Percentiles rank a stretch among this genome's conserved stretches.
Evolutionary conservation across 1,284 basidiomycete genomes (phyloP).

Genomic region (Heterobasidion parviporum): DNA sequence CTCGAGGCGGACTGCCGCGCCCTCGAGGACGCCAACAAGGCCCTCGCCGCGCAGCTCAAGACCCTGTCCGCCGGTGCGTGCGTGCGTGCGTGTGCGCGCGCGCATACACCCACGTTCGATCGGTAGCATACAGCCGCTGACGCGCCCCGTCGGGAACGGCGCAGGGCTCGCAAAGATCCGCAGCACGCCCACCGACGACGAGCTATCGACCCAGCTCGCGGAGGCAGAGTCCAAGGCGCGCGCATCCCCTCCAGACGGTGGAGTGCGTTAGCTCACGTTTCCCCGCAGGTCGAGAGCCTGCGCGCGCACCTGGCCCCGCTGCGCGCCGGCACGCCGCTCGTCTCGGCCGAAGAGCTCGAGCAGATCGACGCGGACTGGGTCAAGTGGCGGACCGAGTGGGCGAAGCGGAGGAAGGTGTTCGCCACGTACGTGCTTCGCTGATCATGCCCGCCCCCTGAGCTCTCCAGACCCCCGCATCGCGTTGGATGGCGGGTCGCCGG

Average conservation of each 20-base stretch:
- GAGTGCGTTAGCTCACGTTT: background rate
- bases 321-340: slow-evolving; percentile 52
- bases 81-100: no score
- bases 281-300: slow-evolving; percentile 39
- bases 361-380: slow-evolving; percentile 59
- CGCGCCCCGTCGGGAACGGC: background rate
- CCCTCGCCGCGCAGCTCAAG: slow-evolving; percentile 42
- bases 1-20: slow-evolving; percentile 47
- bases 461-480: background rate
- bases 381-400: slow-evolving; percentile 69
- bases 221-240: slow-evolving; percentile 36
- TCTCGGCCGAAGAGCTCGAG: slow-evolving; percentile 58
- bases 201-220: slow-evolving; percentile 44
- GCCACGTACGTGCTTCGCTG: slow-evolving; percentile 43
- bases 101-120: no score
- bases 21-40: slow-evolving; percentile 55
- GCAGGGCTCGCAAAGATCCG: slow-evolving; percentile 61
- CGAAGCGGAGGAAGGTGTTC: slow-evolving; percentile 59
- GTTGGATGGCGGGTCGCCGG: no score
- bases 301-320: slow-evolving; percentile 51
- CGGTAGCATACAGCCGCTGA: no score
- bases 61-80: slow-evolving; percentile 39
- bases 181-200: slow-evolving; percentile 57
- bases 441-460: no score
- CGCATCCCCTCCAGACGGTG: background rate